Evolutionary conservation across 106 monocot genomes (phyloP).

Genomic region (Xerophyta viscosa): DNA sequence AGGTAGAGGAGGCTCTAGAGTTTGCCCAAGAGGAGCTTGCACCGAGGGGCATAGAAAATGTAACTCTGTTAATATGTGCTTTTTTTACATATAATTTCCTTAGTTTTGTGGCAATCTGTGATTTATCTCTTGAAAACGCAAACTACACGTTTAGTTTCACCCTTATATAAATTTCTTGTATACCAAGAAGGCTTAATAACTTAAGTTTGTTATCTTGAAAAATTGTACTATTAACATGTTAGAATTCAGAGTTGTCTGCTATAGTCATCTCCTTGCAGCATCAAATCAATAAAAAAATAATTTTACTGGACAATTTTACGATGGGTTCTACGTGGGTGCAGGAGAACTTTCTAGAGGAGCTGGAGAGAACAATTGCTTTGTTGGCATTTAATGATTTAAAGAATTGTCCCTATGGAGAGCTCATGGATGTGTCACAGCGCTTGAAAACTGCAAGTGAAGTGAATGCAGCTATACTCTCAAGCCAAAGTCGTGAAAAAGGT

Average conservation of each 20-base stretch:
- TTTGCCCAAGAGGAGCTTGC: conserved; percentile 99
- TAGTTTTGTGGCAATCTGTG: no score
- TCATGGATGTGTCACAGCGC: conserved; percentile 89
- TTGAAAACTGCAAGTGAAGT: conserved; percentile 95
- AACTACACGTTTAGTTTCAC: no score
- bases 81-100: no score
- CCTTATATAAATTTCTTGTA: no score
- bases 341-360: conserved; percentile 78
- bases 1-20: conserved; percentile 80
- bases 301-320: no score
- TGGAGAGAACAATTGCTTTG: conserved; percentile 86
- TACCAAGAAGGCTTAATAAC: no score
- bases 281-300: no score
- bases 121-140: no score
- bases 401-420: conserved; percentile 82
- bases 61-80: conserved; percentile 18
- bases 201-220: no score
- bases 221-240: no score
- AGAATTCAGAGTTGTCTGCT: no score
- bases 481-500: conserved; percentile 99
- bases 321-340: conserved; percentile 13
- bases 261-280: no score
- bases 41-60: conserved; percentile 92
- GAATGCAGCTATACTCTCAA: conserved; percentile 92
- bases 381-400: conserved; percentile 88